Percentiles rank a stretch among this genome's conserved stretches.
phyloP scores from a whole-genome alignment of 192 early-diverging fungal species.

The Lobulomyces angularis region DNA sequence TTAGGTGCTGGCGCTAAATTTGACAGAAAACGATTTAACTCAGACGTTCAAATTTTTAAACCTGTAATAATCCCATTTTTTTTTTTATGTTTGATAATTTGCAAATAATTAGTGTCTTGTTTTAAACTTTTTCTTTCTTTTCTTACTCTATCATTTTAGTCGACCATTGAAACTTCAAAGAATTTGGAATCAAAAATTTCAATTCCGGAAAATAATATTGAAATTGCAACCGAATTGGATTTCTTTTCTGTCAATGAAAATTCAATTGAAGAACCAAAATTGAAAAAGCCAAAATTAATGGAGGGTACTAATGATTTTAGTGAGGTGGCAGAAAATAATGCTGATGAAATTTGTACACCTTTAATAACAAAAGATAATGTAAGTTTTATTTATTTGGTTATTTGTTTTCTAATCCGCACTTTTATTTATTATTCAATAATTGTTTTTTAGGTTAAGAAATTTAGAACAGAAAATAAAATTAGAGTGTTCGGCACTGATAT shows the following conservation, averaged over 20 bases:
- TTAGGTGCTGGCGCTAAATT: conserved; percentile 81
- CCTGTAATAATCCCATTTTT: background rate
- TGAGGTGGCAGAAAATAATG: background rate
- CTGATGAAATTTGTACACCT: conserved; percentile 2
- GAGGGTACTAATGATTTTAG: background rate
- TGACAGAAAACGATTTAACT: conserved; percentile 66
- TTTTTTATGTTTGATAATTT: too few relatives aligned
- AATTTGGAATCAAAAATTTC: conserved; percentile 5
- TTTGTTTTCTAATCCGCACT: background rate
- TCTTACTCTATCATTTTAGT: conserved; percentile 2
- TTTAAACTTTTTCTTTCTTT: conserved; percentile 5
- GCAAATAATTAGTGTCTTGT: too few relatives aligned
- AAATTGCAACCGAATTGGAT: conserved; percentile 17
- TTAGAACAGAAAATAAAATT: conserved; percentile 68
- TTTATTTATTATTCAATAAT: conserved; percentile 2
- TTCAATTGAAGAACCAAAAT: too few relatives aligned
- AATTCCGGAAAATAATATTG: conserved; percentile 1
- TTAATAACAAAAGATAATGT: conserved; percentile 5
- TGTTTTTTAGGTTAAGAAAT: conserved; percentile 24
- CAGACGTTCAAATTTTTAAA: conserved; percentile 73
- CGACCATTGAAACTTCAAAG: conserved; percentile 4
- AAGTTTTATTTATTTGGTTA: background rate
- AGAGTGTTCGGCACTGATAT: conserved; percentile 75
- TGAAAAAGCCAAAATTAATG: background rate
- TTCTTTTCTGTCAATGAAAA: too few relatives aligned